A percentile compares a stretch with the other conserved stretches of the same genome.
Evolutionary conservation across 1,284 basidiomycete species (phyloP).

Genomic region (Leccinum griseonigrum): DNA sequence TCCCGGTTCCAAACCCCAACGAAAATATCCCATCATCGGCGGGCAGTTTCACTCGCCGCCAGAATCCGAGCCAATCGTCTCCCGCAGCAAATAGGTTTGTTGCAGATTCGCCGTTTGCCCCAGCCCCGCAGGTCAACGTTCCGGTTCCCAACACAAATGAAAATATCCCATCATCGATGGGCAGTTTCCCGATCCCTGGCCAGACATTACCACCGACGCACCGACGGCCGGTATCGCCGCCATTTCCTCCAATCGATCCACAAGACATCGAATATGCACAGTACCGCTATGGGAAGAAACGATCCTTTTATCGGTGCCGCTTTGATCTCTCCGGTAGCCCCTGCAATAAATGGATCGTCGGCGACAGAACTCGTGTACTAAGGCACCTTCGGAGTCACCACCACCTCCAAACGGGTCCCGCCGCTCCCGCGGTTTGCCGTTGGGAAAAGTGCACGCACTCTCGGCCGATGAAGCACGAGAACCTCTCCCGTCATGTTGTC

Average conservation of each 20-base stretch:
- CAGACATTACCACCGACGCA: neutral
- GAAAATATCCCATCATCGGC: conserved; percentile 2
- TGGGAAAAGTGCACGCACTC: conserved; percentile 27
- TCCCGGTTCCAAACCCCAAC: neutral
- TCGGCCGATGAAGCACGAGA: conserved; percentile 32
- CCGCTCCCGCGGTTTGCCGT: conserved; percentile 14
- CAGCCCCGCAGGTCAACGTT: conserved; percentile 5
- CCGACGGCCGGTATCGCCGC: neutral
- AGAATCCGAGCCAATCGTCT: conserved; percentile 3
- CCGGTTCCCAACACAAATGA: neutral
- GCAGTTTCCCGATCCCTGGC: neutral
- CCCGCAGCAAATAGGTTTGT: neutral
- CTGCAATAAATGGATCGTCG: conserved; percentile 27
- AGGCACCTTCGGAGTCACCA: conserved; percentile 27
- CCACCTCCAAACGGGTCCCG: conserved; percentile 22
- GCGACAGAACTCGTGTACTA: conserved; percentile 25
- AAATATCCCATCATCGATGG: neutral
- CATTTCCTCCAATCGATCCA: conserved; percentile 10
- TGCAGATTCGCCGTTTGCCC: neutral
- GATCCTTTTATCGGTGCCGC: conserved; percentile 26
- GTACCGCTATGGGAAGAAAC: conserved; percentile 14
- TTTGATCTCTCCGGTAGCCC: conserved; percentile 26
- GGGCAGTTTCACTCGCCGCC: neutral
- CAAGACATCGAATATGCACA: conserved; percentile 23
- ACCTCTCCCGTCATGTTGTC: conserved; percentile 32